Conservation (phyloP, 108 stramenopile genomes). For the Nitzschia sp. region DNA sequence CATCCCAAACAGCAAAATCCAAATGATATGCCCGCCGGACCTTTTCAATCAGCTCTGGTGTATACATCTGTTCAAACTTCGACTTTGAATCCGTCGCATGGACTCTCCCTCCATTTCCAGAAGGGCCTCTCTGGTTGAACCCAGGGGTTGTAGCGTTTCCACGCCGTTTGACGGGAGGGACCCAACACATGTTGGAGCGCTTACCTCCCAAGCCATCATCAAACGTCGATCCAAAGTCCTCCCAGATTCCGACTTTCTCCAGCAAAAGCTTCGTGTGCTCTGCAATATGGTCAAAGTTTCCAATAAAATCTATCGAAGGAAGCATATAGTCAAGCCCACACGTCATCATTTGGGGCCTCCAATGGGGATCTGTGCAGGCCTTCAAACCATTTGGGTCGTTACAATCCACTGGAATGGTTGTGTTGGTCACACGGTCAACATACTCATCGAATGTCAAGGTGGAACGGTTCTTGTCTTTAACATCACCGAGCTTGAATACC, state of each 20-base stretch:
- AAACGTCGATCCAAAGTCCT: slow-evolving; percentile 39
- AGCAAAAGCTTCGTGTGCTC: slow-evolving; percentile 44
- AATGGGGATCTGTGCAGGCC: slow-evolving; percentile 55
- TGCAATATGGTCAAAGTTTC: slow-evolving; percentile 39
- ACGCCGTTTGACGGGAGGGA: neutral
- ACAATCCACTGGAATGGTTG: neutral
- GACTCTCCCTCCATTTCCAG: neutral
- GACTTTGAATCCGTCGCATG: slow-evolving; percentile 6
- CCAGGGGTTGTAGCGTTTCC: neutral
- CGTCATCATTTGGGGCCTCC: slow-evolving; percentile 44
- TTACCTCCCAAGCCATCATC: slow-evolving; percentile 6
- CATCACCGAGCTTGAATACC: slow-evolving; percentile 5
- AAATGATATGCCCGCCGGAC: slow-evolving; percentile 12
- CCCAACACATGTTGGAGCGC: neutral
- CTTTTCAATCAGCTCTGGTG: slow-evolving; percentile 12
- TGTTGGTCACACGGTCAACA: slow-evolving; percentile 20
- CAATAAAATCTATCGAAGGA: slow-evolving; percentile 49
- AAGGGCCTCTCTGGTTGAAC: slow-evolving; percentile 19
- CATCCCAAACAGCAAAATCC: slow-evolving; percentile 23
- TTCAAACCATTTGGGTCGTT: slow-evolving; percentile 21
- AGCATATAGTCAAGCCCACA: slow-evolving; percentile 48
- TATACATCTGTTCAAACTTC: slow-evolving; percentile 6
- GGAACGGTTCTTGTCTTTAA: slow-evolving; percentile 4
- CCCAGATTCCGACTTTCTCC: slow-evolving; percentile 51
- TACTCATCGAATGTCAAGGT: slow-evolving; percentile 44